A percentile compares a stretch with the other conserved stretches of the same genome.
phyloP scores from a whole-genome alignment of 2,329 filamentous ascomycete genomes.

The Penicillium sp. region DNA sequence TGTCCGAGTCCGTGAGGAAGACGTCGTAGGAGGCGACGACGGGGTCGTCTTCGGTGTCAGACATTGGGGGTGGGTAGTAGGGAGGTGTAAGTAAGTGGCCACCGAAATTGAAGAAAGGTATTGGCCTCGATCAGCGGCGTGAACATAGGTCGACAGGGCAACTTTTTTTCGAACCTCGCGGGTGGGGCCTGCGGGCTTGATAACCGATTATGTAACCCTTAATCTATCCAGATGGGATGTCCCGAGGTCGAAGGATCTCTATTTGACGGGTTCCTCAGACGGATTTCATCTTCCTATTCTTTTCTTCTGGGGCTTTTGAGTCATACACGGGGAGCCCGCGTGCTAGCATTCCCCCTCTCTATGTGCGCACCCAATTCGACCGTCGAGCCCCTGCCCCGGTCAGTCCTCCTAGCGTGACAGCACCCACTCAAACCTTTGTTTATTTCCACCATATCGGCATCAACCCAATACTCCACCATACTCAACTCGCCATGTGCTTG shows the following conservation, averaged over 20 bases:
- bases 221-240: not conserved
- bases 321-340: conserved; percentile 7
- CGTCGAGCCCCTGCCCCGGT: conserved; percentile 1
- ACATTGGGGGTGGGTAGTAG: conserved; percentile 9
- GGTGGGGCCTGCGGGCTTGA: conserved; percentile 17
- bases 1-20: conserved; percentile 75
- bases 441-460: not conserved
- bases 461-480: not conserved
- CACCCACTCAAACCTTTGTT: conserved; percentile 6
- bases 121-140: not conserved
- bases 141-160: not conserved
- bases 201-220: not conserved
- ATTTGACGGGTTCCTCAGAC: not conserved
- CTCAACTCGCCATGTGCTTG: too few species aligned
- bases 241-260: not conserved
- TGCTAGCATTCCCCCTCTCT: conserved; percentile 7
- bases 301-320: not conserved
- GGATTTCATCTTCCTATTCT: not conserved
- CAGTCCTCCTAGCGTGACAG: conserved; percentile 15
- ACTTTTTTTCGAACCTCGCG: conserved; percentile 18
- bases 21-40: conserved; percentile 78
- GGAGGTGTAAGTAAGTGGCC: not conserved
- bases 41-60: conserved; percentile 57
- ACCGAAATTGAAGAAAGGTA: not conserved
- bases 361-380: not conserved